A percentile compares a stretch with the other conserved stretches of the same genome.
These are phyloP conservation scores for Populus hybrid DNA, from an alignment of 441 rosid genomes.

Conservation along the genomic window DNA sequence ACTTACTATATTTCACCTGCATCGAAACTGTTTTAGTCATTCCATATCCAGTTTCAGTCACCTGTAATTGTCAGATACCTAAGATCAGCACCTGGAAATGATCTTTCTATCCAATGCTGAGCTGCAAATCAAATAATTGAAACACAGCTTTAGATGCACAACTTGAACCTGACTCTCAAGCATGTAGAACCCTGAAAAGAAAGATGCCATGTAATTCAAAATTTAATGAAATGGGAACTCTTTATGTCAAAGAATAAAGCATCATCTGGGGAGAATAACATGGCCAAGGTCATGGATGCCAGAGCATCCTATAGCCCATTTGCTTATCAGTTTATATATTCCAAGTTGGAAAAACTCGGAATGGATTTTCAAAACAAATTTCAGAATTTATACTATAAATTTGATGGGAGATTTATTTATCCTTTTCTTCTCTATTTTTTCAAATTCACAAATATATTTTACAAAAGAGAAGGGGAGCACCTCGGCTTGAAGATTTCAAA, in stretches of 20 bases:
- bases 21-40: not conserved
- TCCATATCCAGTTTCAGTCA: not conserved
- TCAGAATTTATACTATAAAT: not conserved
- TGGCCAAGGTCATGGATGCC: not conserved
- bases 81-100: not conserved
- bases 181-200: slow-evolving; percentile 1
- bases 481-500: not conserved
- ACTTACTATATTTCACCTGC: not conserved
- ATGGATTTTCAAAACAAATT: not conserved
- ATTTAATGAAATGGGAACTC: not conserved
- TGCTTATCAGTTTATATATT: not conserved
- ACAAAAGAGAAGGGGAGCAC: not conserved
- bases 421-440: too few relatives aligned
- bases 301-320: not conserved
- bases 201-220: not conserved
- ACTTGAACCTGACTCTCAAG: not conserved
- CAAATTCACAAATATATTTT: not conserved
- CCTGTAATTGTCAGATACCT: not conserved
- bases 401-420: not conserved
- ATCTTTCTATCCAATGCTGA: not conserved
- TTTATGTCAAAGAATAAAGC: too few relatives aligned
- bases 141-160: slow-evolving; percentile 2
- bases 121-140: not conserved
- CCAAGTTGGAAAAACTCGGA: not conserved
- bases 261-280: not conserved